phyloP scores from a whole-genome alignment of 2,329 filamentous ascomycete species.

The Hysterium pulicare region DNA sequence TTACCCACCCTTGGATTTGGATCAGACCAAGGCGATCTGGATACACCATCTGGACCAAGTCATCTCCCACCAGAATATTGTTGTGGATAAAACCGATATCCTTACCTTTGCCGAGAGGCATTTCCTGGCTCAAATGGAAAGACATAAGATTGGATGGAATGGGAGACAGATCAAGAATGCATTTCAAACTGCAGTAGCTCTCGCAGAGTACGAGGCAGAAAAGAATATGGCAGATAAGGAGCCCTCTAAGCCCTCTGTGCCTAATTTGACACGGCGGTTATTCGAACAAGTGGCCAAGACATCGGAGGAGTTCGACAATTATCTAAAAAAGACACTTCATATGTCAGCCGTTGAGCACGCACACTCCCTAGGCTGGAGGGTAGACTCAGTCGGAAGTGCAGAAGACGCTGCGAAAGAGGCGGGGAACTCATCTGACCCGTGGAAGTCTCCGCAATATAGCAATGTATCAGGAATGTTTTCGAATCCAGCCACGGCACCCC shows the following conservation, averaged over 20 bases:
- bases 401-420: too few species aligned
- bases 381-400: too few species aligned
- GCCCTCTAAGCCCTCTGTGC: too few species aligned
- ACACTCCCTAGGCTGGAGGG: too few species aligned
- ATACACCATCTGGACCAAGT: not conserved
- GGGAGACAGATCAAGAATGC: conserved; percentile 19
- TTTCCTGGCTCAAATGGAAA: not conserved
- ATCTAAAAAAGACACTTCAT: not conserved
- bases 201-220: conserved; percentile 12
- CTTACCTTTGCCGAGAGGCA: conserved; percentile 1
- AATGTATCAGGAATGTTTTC: too few species aligned
- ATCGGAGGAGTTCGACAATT: not conserved
- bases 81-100: not conserved
- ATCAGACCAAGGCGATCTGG: not conserved
- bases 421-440: too few species aligned
- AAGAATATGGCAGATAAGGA: too few species aligned
- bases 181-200: conserved; percentile 11
- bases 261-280: not conserved
- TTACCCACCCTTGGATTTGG: not conserved
- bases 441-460: too few species aligned
- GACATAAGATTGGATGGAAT: conserved; percentile 12
- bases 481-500: too few species aligned
- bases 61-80: not conserved
- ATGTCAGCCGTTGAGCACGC: too few species aligned
- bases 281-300: not conserved